A percentile compares a stretch with the other conserved stretches of the same genome.
Conservation (phyloP, 179 eudicot species). For the Patellifolia procumbens region DNA sequence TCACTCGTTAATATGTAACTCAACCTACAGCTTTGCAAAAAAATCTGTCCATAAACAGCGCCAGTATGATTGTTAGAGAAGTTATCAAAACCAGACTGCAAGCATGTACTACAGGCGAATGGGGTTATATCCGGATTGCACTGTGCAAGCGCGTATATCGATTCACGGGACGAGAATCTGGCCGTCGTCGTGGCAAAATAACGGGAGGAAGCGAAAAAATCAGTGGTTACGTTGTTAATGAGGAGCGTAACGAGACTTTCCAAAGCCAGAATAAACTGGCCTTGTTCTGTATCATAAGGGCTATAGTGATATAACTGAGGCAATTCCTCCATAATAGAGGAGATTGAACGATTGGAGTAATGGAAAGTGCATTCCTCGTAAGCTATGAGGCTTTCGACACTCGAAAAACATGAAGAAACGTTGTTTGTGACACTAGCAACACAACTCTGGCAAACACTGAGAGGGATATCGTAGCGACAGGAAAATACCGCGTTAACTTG, state of each 20-base stretch:
- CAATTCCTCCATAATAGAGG: neutral
- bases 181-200: conserved; percentile 1
- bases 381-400: neutral
- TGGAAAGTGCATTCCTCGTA: neutral
- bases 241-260: neutral
- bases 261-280: neutral
- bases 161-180: neutral
- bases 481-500: neutral
- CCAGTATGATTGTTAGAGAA: neutral
- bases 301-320: neutral
- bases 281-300: neutral
- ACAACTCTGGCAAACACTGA: neutral
- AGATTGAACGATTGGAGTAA: neutral
- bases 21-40: conserved; percentile 16
- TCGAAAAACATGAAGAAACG: neutral
- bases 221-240: neutral
- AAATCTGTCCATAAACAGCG: conserved; percentile 3
- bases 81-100: neutral
- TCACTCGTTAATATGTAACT: conserved; percentile 9
- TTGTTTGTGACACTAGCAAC: neutral
- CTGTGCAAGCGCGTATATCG: conserved; percentile 10
- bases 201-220: neutral
- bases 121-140: conserved; percentile 22
- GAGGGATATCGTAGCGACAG: conserved; percentile 8
- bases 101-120: neutral